Conservation (phyloP, 768 basidiomycete genomes). For the Tylopilus intermedius region DNA sequence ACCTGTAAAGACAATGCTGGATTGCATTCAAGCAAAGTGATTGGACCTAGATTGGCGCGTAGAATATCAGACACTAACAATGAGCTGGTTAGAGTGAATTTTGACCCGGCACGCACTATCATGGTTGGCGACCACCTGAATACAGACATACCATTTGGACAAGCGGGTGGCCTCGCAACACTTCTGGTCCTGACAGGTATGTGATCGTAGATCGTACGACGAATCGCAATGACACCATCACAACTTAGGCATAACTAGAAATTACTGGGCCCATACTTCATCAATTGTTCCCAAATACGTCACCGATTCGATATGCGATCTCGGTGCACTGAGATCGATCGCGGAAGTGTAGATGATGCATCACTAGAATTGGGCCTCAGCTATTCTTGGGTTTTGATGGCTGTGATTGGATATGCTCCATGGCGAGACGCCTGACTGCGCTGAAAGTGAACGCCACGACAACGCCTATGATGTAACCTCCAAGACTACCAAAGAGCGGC, state of each 20-base stretch:
- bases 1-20: constrained; percentile 87
- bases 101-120: constrained; percentile 81
- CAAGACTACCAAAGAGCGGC: constrained; percentile 64
- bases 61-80: constrained; percentile 9
- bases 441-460: constrained; percentile 49
- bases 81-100: constrained; percentile 56
- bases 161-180: constrained; percentile 79
- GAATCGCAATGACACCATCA: background rate
- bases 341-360: constrained; percentile 8
- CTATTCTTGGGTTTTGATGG: constrained; percentile 20
- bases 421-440: constrained; percentile 34
- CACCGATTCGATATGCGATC: constrained; percentile 75
- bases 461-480: constrained; percentile 62
- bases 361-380: constrained; percentile 10
- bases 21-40: constrained; percentile 81
- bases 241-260: constrained; percentile 68
- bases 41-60: constrained; percentile 9
- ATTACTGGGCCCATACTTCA: constrained; percentile 66
- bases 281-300: constrained; percentile 77
- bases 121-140: constrained; percentile 96
- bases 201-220: constrained; percentile 5
- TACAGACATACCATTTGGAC: constrained; percentile 94
- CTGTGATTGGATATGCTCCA: constrained; percentile 32
- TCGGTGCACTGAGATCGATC: constrained; percentile 37
- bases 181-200: constrained; percentile 90